A percentile compares a stretch with the other conserved stretches of the same genome.
Evolutionary conservation across 495 filamentous ascomycete species (phyloP).

Genomic region (Durotheca rogersii): DNA sequence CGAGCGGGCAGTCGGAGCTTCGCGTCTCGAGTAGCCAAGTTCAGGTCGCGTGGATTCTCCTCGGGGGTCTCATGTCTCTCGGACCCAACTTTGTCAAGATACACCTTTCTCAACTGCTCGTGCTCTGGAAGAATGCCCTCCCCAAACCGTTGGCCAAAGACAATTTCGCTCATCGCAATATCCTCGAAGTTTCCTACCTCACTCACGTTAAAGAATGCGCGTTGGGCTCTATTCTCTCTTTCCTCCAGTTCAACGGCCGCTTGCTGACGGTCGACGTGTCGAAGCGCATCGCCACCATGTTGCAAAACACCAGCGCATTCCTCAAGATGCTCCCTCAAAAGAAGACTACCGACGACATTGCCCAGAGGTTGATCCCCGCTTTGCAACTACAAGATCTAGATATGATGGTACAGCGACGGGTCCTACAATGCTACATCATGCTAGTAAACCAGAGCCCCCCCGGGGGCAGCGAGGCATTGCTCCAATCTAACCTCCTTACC

Average conservation of each 20-base stretch:
- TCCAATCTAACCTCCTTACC: conserved; percentile 93
- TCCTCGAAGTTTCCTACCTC: conserved; percentile 87
- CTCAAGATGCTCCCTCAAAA: conserved; percentile 77
- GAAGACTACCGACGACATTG: conserved; percentile 85
- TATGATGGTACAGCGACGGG: conserved; percentile 88
- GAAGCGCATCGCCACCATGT: conserved; percentile 86
- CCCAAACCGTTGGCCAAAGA: conserved; percentile 92
- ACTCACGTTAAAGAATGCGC: conserved; percentile 96
- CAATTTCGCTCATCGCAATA: conserved; percentile 74
- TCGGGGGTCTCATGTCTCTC: conserved; percentile 93
- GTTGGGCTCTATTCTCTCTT: conserved; percentile 83
- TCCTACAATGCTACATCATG: conserved; percentile 91
- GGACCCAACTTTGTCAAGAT: conserved; percentile 99
- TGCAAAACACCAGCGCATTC: conserved; percentile 93
- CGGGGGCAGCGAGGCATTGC: conserved; percentile 75
- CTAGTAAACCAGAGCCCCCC: conserved; percentile 81
- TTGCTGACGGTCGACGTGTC: conserved; percentile 92
- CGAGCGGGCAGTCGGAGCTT: conserved; percentile 86
- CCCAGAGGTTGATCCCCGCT: conserved; percentile 79
- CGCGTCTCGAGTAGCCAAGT: conserved; percentile 91
- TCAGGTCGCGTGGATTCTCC: conserved; percentile 96
- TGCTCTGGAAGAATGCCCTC: conserved; percentile 97
- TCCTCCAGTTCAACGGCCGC: conserved; percentile 90
- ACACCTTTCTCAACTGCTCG: conserved; percentile 87
- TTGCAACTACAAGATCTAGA: conserved; percentile 89